Base-by-base conservation (phyloP, 768 basidiomycete species). In the Rhodotorula graminis region DNA sequence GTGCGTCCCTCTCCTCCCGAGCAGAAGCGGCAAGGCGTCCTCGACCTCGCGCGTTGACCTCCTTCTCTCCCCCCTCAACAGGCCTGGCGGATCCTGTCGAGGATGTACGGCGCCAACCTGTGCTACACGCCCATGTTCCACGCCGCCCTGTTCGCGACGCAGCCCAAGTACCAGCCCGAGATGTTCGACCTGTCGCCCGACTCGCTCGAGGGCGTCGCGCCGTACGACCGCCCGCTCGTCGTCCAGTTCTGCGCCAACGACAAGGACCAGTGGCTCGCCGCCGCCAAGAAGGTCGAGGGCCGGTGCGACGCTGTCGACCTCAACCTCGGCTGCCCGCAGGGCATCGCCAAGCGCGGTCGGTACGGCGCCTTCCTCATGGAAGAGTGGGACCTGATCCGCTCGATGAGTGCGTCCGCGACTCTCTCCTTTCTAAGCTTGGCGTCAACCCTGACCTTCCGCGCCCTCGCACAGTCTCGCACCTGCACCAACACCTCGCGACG, bases 51-150 rank as follows among this genome's bases (percentile, higher is more conserved):
- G 18, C 10, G 52, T 62, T 74, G 62, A 76, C 67, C 37, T 25
- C 23, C 2, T 16, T 29, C 40, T 52, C 23, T 18, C 27, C 57
- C 49, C 19, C 8, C 44, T 14, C 37, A 33, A 33, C 78, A 97
- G 94, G 90, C 95, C 12, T 98, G 92, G 90, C 86, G 95, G 72
- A 86, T 86, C 69, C 83, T 97, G 37, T 90, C 90, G 14, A 85
- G 93, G 69, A 83, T 87, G 69, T 91, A 93, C 79, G 91, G 91
- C 42, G 89, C 89, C 44, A 87, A 92, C 87, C 85, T 97, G 31
- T 85, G 87, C n/a, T 98, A 96, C 79, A 93, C 94, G 0, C 96
- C 96, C 27, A 99, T 99, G 96, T 96, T 99, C 78, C 92, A 95
- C 73, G 92, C 93, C 71, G 93, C 91, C 83, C 87, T 91, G 82